Evolutionary conservation across 352 stramenopile species (phyloP).

Genomic region (Nothophytophthora sp.): DNA sequence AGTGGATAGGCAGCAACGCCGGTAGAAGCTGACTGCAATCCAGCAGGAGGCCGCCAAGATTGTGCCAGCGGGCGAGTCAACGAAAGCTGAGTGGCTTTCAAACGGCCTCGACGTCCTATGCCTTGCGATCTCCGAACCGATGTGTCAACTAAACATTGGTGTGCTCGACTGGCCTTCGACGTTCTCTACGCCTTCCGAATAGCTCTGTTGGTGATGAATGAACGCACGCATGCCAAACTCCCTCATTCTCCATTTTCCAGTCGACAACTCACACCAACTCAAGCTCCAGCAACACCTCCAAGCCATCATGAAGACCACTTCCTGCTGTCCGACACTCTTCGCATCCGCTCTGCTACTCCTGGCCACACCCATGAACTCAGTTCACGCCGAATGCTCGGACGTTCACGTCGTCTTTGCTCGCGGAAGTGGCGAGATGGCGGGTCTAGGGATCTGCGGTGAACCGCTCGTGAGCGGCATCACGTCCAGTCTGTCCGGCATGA

Average conservation of each 20-base stretch:
- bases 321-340: constrained; percentile 2
- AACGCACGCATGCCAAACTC: too few species aligned
- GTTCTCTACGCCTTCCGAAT: neutral
- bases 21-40: too few species aligned
- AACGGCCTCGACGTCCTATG: too few species aligned
- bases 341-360: neutral
- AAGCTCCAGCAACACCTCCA: neutral
- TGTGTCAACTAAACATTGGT: too few species aligned
- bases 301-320: constrained; percentile 16
- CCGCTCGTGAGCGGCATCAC: constrained; percentile 29
- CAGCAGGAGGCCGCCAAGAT: constrained; percentile 18
- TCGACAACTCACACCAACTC: constrained; percentile 1
- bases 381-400: constrained; percentile 17
- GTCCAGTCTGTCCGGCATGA: constrained; percentile 22
- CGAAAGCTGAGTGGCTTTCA: too few species aligned
- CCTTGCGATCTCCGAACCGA: too few species aligned
- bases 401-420: constrained; percentile 32
- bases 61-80: too few species aligned
- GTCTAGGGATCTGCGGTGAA: constrained; percentile 24
- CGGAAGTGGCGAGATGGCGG: constrained; percentile 25
- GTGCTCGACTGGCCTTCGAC: too few species aligned
- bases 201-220: neutral
- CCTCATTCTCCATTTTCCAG: constrained; percentile 4
- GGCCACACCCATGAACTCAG: neutral
- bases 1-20: too few species aligned